A percentile compares a stretch with the other conserved stretches of the same genome.
Conservation (phyloP, 192 early-diverging fungal genomes). For the Backusella westeae region DNA sequence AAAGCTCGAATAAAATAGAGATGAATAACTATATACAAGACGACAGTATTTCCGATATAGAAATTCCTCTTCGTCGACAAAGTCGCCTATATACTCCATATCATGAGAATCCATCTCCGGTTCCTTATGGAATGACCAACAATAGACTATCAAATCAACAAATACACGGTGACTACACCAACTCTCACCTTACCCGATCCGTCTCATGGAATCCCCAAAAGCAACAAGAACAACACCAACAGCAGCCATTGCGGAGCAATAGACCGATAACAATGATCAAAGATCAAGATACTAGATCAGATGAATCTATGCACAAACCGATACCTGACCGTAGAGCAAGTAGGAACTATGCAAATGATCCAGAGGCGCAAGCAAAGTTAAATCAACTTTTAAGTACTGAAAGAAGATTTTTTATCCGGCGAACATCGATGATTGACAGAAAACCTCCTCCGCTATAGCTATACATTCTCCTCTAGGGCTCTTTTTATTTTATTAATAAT, state of each 20-base stretch:
- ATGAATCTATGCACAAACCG: neutral
- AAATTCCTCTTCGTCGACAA: slow-evolving; percentile 7
- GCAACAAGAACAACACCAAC: neutral
- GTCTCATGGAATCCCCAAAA: neutral
- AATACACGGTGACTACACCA: neutral
- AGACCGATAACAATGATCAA: neutral
- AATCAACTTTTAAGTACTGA: neutral
- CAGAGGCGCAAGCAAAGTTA: slow-evolving; percentile 7
- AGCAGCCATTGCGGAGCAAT: neutral
- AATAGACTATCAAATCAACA: neutral
- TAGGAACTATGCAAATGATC: slow-evolving; percentile 8
- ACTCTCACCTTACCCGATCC: neutral
- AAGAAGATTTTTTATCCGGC: neutral
- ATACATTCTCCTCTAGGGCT: neutral
- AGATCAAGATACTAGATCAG: neutral
- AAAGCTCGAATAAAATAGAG: neutral
- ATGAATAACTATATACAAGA: neutral
- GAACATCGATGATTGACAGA: neutral
- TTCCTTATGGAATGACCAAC: neutral
- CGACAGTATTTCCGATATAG: neutral
- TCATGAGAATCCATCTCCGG: neutral
- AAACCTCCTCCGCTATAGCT: neutral
- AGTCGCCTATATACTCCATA: slow-evolving; percentile 9
- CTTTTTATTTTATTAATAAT: neutral
- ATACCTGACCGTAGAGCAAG: slow-evolving; percentile 19